Base-by-base conservation (phyloP, 805 yeast species). In the Cyberlindnera lachancei region DNA sequence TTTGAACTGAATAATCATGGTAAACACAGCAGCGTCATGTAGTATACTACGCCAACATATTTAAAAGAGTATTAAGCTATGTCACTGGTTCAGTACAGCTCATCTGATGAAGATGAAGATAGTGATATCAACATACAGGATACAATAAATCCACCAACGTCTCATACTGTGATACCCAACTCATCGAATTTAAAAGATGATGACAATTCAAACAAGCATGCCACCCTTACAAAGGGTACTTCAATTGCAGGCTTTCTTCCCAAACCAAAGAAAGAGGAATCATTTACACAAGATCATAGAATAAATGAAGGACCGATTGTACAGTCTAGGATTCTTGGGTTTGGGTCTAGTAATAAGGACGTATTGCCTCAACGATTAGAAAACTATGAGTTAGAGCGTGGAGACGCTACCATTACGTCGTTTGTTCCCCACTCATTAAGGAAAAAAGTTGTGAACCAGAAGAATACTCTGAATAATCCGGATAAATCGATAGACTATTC, bases 231-330 rank as follows among this genome's bases (percentile, higher is more conserved):
- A n/a, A n/a, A n/a, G n/a, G n/a, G n/a, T n/a, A 23, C 28, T n/a
- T 49, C 51, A 14, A 47, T 47, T 15, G 41, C 48, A 10, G 42
- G 40, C 18, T 49, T 45, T 35, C 38, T 49, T 4, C 53, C 53
- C 6, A 33, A 41, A 9, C 53, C 53, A 14, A 41, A 43, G 36
- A 37, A n/a, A n/a, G n/a, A n/a, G n/a, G n/a, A n/a, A n/a, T n/a
- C n/a, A n/a, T n/a, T n/a, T n/a, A n/a, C n/a, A n/a, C n/a, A n/a
- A n/a, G n/a, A 41, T 25, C 36, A 40, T 13, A 23, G 34, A 27
- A 18, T 33, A 29, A 18, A 27, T 17, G 26, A 20, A 15, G 22
- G 15, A n/a, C 9, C 18, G 26, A 30, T 14, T 28, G 17, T 40
- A 8, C 34, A 35, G 14, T 38, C 38, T 9, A 32, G 36, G 17